Conservation (phyloP, 257 asterid species). For the Ilex aquifolium region DNA sequence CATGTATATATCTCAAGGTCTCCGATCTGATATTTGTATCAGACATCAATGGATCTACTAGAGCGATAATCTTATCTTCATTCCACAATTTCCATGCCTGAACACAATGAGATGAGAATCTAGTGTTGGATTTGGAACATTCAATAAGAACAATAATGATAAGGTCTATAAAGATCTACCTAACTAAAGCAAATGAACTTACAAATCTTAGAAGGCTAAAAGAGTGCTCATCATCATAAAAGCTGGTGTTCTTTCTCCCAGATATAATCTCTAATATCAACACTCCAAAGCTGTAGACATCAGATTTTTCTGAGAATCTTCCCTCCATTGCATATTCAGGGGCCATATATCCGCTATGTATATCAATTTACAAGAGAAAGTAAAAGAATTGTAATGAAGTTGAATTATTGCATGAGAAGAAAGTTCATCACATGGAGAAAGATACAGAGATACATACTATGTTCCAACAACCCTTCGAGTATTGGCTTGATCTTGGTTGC, state of each 20-base stretch:
- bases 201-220: constrained; percentile 54
- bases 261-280: constrained; percentile 47
- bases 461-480: constrained; percentile 67
- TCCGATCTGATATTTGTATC: constrained; percentile 5
- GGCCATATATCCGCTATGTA: constrained; percentile 60
- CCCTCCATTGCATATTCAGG: constrained; percentile 71
- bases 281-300: constrained; percentile 53
- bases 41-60: constrained; percentile 18
- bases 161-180: background rate
- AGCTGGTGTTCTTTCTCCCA: constrained; percentile 49
- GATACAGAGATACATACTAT: constrained; percentile 34
- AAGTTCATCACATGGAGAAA: background rate
- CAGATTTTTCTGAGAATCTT: constrained; percentile 40
- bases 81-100: constrained; percentile 40
- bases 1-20: constrained; percentile 24
- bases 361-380: background rate
- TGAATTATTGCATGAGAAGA: background rate
- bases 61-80: constrained; percentile 12
- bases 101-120: background rate
- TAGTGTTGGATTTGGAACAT: background rate
- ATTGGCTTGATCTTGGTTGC: constrained; percentile 42
- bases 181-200: constrained; percentile 14
- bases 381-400: background rate
- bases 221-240: constrained; percentile 35
- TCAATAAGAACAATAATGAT: no score